phyloP scores from a whole-genome alignment of 192 early-diverging fungal genomes.

The Lunasporangiospora selenospora region DNA sequence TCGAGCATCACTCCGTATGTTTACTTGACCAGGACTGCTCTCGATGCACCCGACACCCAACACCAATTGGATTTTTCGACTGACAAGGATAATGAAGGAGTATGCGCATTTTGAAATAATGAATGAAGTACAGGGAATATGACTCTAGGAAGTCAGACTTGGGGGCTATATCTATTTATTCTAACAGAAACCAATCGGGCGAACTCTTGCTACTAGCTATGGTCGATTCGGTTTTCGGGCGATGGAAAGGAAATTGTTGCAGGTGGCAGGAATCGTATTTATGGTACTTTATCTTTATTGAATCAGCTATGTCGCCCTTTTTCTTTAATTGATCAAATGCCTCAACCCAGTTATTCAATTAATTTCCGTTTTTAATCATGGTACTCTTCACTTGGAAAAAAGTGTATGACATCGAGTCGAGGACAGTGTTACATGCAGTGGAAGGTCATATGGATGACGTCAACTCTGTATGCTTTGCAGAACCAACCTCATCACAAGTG shows the following conservation, averaged over 20 bases:
- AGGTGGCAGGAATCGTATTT: constrained; percentile 49
- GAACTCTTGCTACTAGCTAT: too few relatives aligned
- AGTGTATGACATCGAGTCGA: constrained; percentile 67
- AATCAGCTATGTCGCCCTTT: too few relatives aligned
- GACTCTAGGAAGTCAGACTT: too few relatives aligned
- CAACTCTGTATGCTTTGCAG: constrained; percentile 67
- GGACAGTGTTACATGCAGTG: constrained; percentile 54
- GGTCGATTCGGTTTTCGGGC: constrained; percentile 68
- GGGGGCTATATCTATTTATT: too few relatives aligned
- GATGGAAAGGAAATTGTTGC: constrained; percentile 69
- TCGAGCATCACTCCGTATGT: constrained; percentile 66
- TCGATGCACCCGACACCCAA: constrained; percentile 35
- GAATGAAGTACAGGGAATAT: not conserved
- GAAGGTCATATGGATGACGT: constrained; percentile 70
- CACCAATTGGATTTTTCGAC: constrained; percentile 49
- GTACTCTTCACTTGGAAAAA: too few relatives aligned
- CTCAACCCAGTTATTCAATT: too few relatives aligned
- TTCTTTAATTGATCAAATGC: too few relatives aligned
- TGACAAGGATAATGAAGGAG: constrained; percentile 16
- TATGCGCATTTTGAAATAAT: constrained; percentile 5
- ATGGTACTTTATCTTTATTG: too few relatives aligned
- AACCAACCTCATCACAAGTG: constrained; percentile 58
- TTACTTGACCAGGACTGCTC: constrained; percentile 56
- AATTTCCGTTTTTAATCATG: not conserved
- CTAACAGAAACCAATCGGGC: too few relatives aligned